These are phyloP conservation scores for Penicillium subrubescens DNA, from an alignment of 495 filamentous ascomycete species.

Conservation along the genomic window DNA sequence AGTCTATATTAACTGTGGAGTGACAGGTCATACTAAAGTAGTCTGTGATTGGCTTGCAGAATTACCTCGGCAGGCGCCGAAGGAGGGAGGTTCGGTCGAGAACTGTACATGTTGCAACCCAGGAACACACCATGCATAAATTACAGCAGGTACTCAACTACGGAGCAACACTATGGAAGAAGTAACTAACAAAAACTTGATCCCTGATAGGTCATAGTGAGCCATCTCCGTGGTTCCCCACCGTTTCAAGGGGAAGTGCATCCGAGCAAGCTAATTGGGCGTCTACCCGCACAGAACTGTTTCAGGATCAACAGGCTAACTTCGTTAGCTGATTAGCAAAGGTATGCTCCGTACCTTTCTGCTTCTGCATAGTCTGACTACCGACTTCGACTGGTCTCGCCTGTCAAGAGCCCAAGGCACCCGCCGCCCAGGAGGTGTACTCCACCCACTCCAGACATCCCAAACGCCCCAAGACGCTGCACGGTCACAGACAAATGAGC, in stretches of 20 bases:
- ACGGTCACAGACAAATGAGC: slow-evolving; percentile 29
- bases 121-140: background rate
- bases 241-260: slow-evolving; percentile 21
- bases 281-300: slow-evolving; percentile 22
- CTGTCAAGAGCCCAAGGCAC: slow-evolving; percentile 15
- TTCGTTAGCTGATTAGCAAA: background rate
- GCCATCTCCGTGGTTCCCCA: slow-evolving; percentile 5
- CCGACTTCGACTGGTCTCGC: slow-evolving; percentile 1
- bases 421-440: slow-evolving; percentile 14
- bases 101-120: background rate
- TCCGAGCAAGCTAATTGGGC: slow-evolving; percentile 19
- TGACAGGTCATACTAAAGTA: background rate
- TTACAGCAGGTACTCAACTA: background rate
- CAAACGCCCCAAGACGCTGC: slow-evolving; percentile 10
- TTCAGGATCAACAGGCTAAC: slow-evolving; percentile 21
- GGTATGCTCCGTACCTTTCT: background rate
- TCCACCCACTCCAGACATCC: slow-evolving; percentile 1
- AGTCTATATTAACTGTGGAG: background rate
- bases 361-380: background rate
- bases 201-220: background rate
- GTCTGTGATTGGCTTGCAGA: background rate
- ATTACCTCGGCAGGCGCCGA: background rate
- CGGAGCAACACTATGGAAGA: background rate
- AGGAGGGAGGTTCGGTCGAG: background rate
- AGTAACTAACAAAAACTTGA: background rate